phyloP scores from a whole-genome alignment of 768 basidiomycete genomes.

The Cubamyces sp. region DNA sequence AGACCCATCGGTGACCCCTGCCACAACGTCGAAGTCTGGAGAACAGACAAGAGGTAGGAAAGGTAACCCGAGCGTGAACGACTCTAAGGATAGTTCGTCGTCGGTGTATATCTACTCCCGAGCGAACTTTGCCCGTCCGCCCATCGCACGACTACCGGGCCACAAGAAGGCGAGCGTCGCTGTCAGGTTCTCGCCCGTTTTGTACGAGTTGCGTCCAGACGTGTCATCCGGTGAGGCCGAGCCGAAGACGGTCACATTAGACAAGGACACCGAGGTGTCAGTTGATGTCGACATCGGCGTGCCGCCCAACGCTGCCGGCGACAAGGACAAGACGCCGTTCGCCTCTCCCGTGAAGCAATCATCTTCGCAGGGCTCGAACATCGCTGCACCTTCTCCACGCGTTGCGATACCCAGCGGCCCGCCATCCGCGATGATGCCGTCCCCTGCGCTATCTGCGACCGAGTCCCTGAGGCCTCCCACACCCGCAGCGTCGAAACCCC shows the following conservation, averaged over 20 bases:
- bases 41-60: slow-evolving; percentile 62
- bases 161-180: slow-evolving; percentile 96
- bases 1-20: slow-evolving; percentile 71
- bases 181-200: slow-evolving; percentile 88
- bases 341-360: slow-evolving; percentile 22
- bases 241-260: slow-evolving; percentile 62
- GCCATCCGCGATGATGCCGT: slow-evolving; percentile 42
- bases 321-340: slow-evolving; percentile 17
- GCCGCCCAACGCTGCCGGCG: slow-evolving; percentile 10
- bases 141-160: slow-evolving; percentile 93
- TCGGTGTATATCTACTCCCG: slow-evolving; percentile 95
- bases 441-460: slow-evolving; percentile 59
- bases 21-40: slow-evolving; percentile 39
- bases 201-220: slow-evolving; percentile 85
- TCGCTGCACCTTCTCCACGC: slow-evolving; percentile 56
- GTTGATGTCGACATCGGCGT: slow-evolving; percentile 57
- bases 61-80: slow-evolving; percentile 48
- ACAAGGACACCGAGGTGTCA: slow-evolving; percentile 64
- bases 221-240: slow-evolving; percentile 47
- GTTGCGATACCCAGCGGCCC: slow-evolving; percentile 34
- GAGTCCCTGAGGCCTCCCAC: slow-evolving; percentile 57
- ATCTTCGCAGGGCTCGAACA: slow-evolving; percentile 27
- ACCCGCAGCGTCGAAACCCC: slow-evolving; percentile 59
- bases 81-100: slow-evolving; percentile 44
- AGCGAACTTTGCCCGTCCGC: slow-evolving; percentile 90